Base-by-base conservation (phyloP, 1,284 basidiomycete genomes). In the Leccinum pachyderme region DNA sequence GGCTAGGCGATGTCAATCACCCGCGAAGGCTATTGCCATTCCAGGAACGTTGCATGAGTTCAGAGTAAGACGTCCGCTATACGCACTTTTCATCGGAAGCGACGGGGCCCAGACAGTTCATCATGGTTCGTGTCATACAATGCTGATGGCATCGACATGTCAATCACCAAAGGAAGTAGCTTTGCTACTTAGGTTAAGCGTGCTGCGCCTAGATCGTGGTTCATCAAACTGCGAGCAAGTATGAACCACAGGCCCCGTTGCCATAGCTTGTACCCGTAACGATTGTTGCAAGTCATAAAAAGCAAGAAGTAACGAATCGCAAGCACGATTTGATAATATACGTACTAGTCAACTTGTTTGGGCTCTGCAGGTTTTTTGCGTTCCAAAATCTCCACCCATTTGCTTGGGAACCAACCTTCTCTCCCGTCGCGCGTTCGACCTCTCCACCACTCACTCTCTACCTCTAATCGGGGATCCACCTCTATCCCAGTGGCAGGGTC, bases 321-420 rank as follows among this genome's bases (percentile, higher is more conserved):
- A 41, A 47, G 22, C 13, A 35, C 25, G 24, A 33, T 25, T 8
- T 18, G 32, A 24, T 25, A 28, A 33, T 15, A 24, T 31, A 33
- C n/a, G 32, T 27, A 37, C 72, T 68, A 81, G 50, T 79, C 77
- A 6, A 77, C 65, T 60, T 75, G 78, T 59, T 78, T 76, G 3
- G 57, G 60, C 31, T 62, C 64, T 11, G 71, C 54, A 0, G 52
- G 41, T 49, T 71, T 69, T 57, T 50, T 77, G 64, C 77, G 73
- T 68, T 87, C 84, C 55, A 91, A 65, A 5, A 90, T 77, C 70
- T 92, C 83, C 5, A 94, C 92, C 81, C 89, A 95, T 64, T 91
- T 95, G 61, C 81, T 84, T 1, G 96, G 96, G 82, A 99, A 98
- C 95, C 95, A 99, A 0, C 96, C 96, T 62, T 93, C 88, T 59